Evolutionary conservation across 805 yeast genomes (phyloP), one percentile per base, ranked within the genome.

Genomic region (Yarrowia yakushimensis): DNA sequence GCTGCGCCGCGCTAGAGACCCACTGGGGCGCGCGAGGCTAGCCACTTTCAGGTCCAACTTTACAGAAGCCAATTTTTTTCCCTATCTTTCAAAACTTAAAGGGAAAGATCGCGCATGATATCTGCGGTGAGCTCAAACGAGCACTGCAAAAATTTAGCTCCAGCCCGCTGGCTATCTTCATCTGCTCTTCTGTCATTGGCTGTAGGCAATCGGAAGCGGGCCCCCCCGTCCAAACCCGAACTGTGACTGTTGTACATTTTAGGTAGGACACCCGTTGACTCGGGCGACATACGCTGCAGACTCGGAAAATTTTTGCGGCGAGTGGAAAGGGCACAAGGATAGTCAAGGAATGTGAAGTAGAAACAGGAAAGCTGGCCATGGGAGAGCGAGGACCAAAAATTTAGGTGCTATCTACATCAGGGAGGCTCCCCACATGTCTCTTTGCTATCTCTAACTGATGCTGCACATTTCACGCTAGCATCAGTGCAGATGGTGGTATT

Each of bases 401-500:
- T 18, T 45, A 28, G 18, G 52, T 45, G 52, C 27, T 45, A 45
- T 45, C 52, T 45, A 45, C 52, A 20, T 18, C 36, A 11, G 15
- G 52, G 52, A 45, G 36, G 52, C 12, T 30, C 52, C 52, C 52
- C 52, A 13, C 52, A 45, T 45, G 52, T 27, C 25, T 18, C n/a
- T 45, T 28, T 28, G 52, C 27, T 30, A 39, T 48, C 55, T 39
- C 55, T 48, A 31, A 48, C 55, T 48, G 55, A 15, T 48, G 31
- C 22, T 33, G 28, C 55, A 22, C 54, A 8, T 10, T 15, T 31
- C 12, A 18, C 25, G 39, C 28, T 22, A 39, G 31, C 31, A 31
- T 31, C 22, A 15, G 55, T 48, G 55, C 55, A 48, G 55, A 31
- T 48, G 55, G 55, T 39, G 30, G 55, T 33, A n/a, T 31, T 48